Conservation (phyloP, 148 eudicot genomes). For the Rhododendron ovatum region DNA sequence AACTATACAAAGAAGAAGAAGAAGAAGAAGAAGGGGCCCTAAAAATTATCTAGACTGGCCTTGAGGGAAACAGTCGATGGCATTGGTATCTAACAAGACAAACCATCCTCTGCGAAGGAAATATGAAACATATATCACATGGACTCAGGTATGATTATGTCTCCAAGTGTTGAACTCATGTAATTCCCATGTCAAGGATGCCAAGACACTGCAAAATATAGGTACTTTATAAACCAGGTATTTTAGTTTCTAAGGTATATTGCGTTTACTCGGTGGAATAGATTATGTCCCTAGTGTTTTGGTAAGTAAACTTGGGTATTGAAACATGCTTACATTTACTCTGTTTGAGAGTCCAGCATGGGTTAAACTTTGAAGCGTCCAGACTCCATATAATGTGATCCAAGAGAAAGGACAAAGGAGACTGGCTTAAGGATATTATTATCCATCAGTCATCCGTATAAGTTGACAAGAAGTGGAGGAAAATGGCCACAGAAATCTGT, state of each 20-base stretch:
- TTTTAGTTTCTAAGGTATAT: neutral
- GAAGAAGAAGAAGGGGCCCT: neutral
- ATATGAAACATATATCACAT: too few relatives aligned
- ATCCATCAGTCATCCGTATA: neutral
- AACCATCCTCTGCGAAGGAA: neutral
- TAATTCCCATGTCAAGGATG: neutral
- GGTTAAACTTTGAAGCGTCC: neutral
- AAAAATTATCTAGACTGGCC: neutral
- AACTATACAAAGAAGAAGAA: too few relatives aligned
- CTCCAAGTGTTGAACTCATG: neutral
- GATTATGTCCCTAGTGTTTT: neutral
- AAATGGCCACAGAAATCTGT: neutral
- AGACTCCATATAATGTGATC: neutral
- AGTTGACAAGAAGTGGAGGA: neutral
- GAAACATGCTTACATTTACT: neutral
- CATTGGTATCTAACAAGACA: neutral
- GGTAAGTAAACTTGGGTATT: neutral
- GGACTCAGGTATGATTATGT: too few relatives aligned
- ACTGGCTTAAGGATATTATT: neutral
- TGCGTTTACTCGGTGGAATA: neutral
- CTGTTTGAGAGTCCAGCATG: neutral
- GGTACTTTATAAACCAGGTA: neutral
- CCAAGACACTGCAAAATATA: neutral
- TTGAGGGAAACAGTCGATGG: neutral
- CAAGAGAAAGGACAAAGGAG: constrained; percentile 2